phyloP scores from a whole-genome alignment of 352 stramenopile genomes.

The Peronospora belbahrii region DNA sequence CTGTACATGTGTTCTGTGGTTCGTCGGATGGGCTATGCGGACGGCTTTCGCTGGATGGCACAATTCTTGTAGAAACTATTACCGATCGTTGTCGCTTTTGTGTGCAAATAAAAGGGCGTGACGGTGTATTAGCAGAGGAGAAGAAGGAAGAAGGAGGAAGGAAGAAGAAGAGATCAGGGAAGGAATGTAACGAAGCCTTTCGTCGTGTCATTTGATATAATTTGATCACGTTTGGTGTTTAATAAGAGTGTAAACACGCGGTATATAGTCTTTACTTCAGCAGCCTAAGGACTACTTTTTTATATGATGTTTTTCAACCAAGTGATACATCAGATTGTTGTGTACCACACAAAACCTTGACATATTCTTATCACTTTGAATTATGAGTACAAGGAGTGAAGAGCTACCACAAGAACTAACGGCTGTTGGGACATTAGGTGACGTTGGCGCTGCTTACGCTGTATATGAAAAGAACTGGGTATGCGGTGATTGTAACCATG shows the following conservation, averaged over 20 bases:
- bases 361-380: too few species aligned
- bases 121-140: conserved; percentile 22
- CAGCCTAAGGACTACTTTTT: too few species aligned
- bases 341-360: background rate
- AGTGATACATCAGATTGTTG: too few species aligned
- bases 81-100: conserved; percentile 8
- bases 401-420: conserved; percentile 53
- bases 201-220: too few species aligned
- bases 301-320: too few species aligned
- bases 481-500: conserved; percentile 71
- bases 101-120: conserved; percentile 1
- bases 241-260: too few species aligned
- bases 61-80: conserved; percentile 72
- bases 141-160: conserved; percentile 8
- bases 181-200: background rate
- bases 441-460: conserved; percentile 79
- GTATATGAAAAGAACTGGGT: conserved; percentile 89
- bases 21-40: conserved; percentile 96
- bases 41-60: conserved; percentile 90
- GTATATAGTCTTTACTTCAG: too few species aligned
- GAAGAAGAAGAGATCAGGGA: conserved; percentile 10
- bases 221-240: too few species aligned
- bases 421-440: conserved; percentile 72
- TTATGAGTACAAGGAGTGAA: background rate
- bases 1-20: conserved; percentile 99